phyloP scores from a whole-genome alignment of 2,329 filamentous ascomycete genomes.

The Penicillium brasilianum region DNA sequence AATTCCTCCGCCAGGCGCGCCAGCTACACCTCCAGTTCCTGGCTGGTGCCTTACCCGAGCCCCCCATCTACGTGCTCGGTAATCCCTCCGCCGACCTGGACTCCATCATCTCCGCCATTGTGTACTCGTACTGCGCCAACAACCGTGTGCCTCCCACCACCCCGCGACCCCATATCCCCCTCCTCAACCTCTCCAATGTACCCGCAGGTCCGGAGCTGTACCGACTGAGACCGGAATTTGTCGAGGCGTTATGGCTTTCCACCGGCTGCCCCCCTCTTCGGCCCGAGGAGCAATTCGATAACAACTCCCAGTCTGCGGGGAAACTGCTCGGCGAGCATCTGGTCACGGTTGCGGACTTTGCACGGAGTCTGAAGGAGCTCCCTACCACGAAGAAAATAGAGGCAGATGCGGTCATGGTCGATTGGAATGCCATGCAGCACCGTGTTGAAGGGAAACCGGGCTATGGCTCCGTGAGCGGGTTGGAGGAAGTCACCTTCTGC shows the following conservation, averaged over 20 bases:
- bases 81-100: constrained; percentile 63
- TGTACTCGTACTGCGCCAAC: constrained; percentile 64
- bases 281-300: constrained; percentile 31
- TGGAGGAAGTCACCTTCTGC: constrained; percentile 49
- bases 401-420: constrained; percentile 46
- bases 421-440: constrained; percentile 53
- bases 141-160: constrained; percentile 48
- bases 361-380: constrained; percentile 26
- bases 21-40: constrained; percentile 38
- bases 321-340: constrained; percentile 41
- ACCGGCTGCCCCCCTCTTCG: constrained; percentile 35
- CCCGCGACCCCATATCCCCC: constrained; percentile 58
- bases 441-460: constrained; percentile 51
- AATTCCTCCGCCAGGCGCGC: constrained; percentile 45
- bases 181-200: constrained; percentile 61
- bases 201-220: constrained; percentile 54
- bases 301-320: constrained; percentile 31
- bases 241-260: constrained; percentile 59
- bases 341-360: constrained; percentile 49
- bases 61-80: constrained; percentile 48
- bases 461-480: constrained; percentile 54
- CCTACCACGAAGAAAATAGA: constrained; percentile 9
- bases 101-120: constrained; percentile 64
- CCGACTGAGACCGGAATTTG: constrained; percentile 63
- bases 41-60: constrained; percentile 27